Evolutionary conservation across 2,329 filamentous ascomycete genomes (phyloP).

Genomic region (Beauveria australis): DNA sequence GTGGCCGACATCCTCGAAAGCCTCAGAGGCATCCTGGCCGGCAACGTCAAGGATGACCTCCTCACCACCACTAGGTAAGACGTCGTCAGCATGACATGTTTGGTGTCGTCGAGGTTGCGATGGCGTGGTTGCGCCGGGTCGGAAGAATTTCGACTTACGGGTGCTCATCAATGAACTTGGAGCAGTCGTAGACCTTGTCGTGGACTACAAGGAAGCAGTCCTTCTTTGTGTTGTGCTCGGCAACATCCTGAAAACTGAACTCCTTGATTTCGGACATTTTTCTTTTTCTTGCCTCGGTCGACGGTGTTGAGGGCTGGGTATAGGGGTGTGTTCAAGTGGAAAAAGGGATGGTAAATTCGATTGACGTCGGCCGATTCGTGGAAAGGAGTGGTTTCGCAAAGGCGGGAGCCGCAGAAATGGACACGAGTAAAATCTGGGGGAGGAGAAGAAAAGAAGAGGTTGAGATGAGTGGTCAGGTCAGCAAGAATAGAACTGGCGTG

Average conservation of each 20-base stretch:
- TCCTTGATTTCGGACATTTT: conserved; percentile 30
- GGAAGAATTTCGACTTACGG: conserved; percentile 50
- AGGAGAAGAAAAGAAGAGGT: not conserved
- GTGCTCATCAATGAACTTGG: conserved; percentile 93
- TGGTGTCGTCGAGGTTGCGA: not conserved
- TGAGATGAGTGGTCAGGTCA: conserved; percentile 2
- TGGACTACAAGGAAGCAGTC: conserved; percentile 87
- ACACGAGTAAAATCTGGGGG: not conserved
- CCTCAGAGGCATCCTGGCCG: conserved; percentile 93
- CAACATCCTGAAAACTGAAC: conserved; percentile 73
- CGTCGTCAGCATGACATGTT: not conserved
- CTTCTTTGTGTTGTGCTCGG: conserved; percentile 86
- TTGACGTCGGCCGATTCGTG: not conserved
- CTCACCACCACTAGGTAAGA: conserved; percentile 73
- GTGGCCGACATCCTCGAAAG: conserved; percentile 98
- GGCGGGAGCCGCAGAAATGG: not conserved
- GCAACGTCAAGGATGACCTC: conserved; percentile 94
- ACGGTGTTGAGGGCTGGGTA: not conserved
- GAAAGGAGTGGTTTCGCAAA: not conserved
- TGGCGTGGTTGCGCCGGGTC: not conserved
- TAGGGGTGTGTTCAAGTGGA: not conserved
- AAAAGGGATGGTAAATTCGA: not conserved
- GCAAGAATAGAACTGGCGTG: not conserved
- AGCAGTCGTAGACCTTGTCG: conserved; percentile 90
- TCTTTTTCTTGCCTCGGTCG: conserved; percentile 13